A percentile compares a stretch with the other conserved stretches of the same genome.
phyloP scores from a whole-genome alignment of 768 basidiomycete genomes.

The Mycena vulgaris region DNA sequence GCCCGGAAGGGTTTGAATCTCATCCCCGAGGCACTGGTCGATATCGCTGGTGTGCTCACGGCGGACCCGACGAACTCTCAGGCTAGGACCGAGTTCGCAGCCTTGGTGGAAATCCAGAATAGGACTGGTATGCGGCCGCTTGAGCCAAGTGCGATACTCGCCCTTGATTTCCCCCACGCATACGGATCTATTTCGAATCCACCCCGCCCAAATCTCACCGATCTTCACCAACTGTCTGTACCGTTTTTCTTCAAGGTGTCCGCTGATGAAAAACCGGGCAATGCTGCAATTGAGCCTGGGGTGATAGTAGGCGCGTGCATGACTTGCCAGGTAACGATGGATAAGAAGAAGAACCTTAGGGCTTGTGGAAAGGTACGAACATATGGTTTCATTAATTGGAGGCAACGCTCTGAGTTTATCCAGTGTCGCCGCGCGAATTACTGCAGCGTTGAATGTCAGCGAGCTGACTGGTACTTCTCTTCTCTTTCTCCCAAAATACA shows the following conservation, averaged over 20 bases:
- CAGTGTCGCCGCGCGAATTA: conserved; percentile 18
- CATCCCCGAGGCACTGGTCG: conserved; percentile 13
- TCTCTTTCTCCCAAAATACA: not conserved
- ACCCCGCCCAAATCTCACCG: not conserved
- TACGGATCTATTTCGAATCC: conserved; percentile 18
- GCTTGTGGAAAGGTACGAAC: conserved; percentile 8
- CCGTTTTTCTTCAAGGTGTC: not conserved
- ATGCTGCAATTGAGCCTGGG: conserved; percentile 1
- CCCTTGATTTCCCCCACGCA: conserved; percentile 12
- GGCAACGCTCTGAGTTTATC: not conserved
- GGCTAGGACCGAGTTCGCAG: not conserved
- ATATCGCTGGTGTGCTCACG: conserved; percentile 2
- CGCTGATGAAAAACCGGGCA: not conserved
- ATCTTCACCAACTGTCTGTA: conserved; percentile 11
- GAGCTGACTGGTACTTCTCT: conserved; percentile 6
- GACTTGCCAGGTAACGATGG: conserved; percentile 1
- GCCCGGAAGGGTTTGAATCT: conserved; percentile 15
- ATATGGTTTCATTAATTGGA: not conserved
- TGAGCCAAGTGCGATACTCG: not conserved
- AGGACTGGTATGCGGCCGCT: conserved; percentile 4
- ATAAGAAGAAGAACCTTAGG: conserved; percentile 23
- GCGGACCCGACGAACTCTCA: conserved; percentile 10
- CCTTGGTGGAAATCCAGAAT: not conserved
- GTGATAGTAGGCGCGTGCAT: conserved; percentile 15
- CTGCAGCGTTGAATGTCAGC: conserved; percentile 13